Percentiles rank a stretch among this genome's conserved stretches.
These are phyloP conservation scores for Hippophae tibetana DNA, from an alignment of 306 rosid genomes.

Conservation along the genomic window DNA sequence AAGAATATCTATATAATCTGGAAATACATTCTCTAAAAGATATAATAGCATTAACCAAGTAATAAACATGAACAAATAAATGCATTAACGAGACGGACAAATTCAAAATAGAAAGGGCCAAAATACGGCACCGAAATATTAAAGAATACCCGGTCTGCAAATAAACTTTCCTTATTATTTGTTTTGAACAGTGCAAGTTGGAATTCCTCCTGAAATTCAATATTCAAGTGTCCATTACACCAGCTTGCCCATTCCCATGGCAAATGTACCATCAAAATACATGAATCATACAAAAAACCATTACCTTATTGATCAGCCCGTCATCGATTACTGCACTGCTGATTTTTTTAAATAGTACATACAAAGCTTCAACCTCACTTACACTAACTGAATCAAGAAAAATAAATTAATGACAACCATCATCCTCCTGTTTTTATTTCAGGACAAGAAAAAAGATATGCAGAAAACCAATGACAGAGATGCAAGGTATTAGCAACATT, in stretches of 20 bases:
- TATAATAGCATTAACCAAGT: too few relatives aligned
- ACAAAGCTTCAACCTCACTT: conserved; percentile 78
- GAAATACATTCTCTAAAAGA: too few relatives aligned
- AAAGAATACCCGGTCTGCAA: conserved; percentile 67
- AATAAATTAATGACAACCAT: conserved; percentile 8
- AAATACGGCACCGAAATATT: not conserved
- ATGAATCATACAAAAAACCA: not conserved
- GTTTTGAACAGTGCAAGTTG: conserved; percentile 75
- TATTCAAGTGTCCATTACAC: not conserved
- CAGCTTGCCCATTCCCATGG: not conserved
- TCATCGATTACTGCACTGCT: conserved; percentile 63
- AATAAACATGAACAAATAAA: too few relatives aligned
- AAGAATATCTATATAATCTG: too few relatives aligned
- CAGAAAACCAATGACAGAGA: not conserved
- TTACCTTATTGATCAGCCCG: conserved; percentile 71
- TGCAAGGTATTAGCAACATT: too few relatives aligned
- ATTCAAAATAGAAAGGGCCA: not conserved
- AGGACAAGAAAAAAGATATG: conserved; percentile 4
- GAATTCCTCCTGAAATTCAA: conserved; percentile 55
- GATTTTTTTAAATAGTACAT: conserved; percentile 72
- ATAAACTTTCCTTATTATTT: conserved; percentile 62
- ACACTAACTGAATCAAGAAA: conserved; percentile 53
- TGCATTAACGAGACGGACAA: too few relatives aligned
- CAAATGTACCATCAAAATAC: not conserved
- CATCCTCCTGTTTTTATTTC: not conserved